These are phyloP conservation scores for Pichia sp. DNA, from an alignment of 1,139 yeast genomes.

Conservation along the genomic window DNA sequence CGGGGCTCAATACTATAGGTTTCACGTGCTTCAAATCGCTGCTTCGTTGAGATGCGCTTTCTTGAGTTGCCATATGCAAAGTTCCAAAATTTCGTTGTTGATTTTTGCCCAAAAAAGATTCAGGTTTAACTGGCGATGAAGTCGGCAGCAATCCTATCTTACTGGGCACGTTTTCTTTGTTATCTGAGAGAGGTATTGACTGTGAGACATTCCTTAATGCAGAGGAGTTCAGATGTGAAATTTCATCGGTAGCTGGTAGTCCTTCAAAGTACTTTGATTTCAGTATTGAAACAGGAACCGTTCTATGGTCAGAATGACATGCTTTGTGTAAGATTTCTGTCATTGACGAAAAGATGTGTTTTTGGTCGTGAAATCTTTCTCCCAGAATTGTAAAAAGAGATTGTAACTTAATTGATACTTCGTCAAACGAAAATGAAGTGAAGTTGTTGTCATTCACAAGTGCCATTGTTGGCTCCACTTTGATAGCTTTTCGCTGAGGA, in stretches of 20 bases:
- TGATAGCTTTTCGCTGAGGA: background rate
- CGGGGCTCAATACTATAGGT: slow-evolving; percentile 52
- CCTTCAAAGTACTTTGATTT: background rate
- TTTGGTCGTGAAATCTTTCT: slow-evolving; percentile 3
- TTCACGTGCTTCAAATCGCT: slow-evolving; percentile 22
- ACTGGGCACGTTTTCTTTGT: background rate
- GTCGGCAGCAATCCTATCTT: background rate
- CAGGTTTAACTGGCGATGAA: slow-evolving; percentile 1
- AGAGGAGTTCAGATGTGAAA: background rate
- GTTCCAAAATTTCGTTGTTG: slow-evolving; percentile 5
- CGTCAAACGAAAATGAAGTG: background rate
- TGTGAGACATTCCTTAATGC: background rate
- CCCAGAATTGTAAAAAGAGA: slow-evolving; percentile 1
- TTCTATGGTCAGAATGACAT: background rate
- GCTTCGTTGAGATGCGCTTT: background rate
- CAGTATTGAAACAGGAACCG: background rate
- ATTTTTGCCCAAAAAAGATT: background rate
- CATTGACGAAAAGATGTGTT: slow-evolving; percentile 1
- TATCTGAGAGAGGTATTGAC: background rate
- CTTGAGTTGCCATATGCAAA: slow-evolving; percentile 15
- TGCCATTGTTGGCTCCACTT: background rate
- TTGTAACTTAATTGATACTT: slow-evolving; percentile 1
- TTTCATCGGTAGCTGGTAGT: background rate
- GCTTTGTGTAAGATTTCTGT: background rate
- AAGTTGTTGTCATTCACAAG: background rate